A percentile compares a stretch with the other conserved stretches of the same genome.
Evolutionary conservation across 176 grass and related monocot genomes (phyloP).

Genomic region (Elymus sibiricus): DNA sequence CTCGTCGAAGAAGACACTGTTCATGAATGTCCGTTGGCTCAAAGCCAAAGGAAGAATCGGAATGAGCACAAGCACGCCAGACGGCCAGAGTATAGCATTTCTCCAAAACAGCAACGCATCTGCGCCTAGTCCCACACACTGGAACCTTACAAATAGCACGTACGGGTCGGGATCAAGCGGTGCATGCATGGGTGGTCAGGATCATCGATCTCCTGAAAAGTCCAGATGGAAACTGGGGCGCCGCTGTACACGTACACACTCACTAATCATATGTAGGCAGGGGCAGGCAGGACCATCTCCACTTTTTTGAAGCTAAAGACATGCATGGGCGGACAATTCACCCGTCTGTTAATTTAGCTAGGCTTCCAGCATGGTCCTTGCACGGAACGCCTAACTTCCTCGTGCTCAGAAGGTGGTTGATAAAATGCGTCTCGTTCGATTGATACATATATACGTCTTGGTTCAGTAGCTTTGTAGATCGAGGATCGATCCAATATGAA

Average conservation of each 20-base stretch:
- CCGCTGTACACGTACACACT: not conserved
- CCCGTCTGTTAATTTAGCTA: not conserved
- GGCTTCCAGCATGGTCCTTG: not conserved
- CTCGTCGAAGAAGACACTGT: no score
- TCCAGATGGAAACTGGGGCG: not conserved
- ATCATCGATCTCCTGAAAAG: not conserved
- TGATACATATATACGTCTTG: not conserved
- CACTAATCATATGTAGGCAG: not conserved
- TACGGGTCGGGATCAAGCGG: not conserved
- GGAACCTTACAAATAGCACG: not conserved
- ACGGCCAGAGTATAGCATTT: not conserved
- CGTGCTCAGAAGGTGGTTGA: not conserved
- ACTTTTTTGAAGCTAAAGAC: not conserved
- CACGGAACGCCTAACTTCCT: not conserved
- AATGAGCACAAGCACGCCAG: not conserved
- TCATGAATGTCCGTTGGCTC: not conserved
- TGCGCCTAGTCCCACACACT: not conserved
- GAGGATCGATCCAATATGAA: no score
- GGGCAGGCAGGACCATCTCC: not conserved
- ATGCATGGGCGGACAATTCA: not conserved
- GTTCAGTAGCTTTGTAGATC: not conserved
- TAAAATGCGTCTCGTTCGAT: not conserved
- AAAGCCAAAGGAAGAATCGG: not conserved
- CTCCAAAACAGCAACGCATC: not conserved
- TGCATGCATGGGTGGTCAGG: not conserved